These are phyloP conservation scores for Triangularia setosa DNA, from an alignment of 2,329 filamentous ascomycete species.

Conservation along the genomic window DNA sequence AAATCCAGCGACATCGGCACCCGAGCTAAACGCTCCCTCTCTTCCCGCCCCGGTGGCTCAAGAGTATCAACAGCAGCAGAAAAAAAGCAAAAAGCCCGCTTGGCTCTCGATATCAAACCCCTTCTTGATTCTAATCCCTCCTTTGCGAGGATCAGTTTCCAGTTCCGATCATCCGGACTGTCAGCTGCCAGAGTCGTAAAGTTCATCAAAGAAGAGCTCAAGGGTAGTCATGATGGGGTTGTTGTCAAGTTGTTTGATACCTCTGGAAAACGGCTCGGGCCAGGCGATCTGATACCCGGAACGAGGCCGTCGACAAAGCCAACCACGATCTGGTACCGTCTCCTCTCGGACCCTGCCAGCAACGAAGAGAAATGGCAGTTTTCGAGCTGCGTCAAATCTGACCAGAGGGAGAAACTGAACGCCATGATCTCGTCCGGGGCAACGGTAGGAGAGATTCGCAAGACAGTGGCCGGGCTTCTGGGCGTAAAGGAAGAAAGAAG, in stretches of 20 bases:
- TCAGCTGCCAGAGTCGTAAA: slow-evolving; percentile 12
- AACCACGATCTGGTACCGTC: slow-evolving; percentile 23
- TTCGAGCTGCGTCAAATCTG: slow-evolving; percentile 11
- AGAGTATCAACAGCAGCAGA: neutral
- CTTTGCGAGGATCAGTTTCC: neutral
- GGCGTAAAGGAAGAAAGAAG: slow-evolving; percentile 27
- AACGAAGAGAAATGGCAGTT: slow-evolving; percentile 20
- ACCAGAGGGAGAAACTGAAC: slow-evolving; percentile 14
- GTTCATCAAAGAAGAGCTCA: slow-evolving; percentile 3
- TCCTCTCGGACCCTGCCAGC: slow-evolving; percentile 6
- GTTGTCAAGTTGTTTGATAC: slow-evolving; percentile 16
- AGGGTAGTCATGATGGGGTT: neutral
- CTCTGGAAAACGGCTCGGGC: slow-evolving; percentile 3
- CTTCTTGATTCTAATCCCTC: neutral
- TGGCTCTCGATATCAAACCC: neutral
- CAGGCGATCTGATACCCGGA: neutral
- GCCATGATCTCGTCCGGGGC: slow-evolving; percentile 26
- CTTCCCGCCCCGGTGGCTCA: neutral
- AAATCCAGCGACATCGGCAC: neutral
- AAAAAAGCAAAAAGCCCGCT: neutral
- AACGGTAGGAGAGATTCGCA: slow-evolving; percentile 29
- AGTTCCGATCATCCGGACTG: neutral
- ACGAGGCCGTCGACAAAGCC: neutral
- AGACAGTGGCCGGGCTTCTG: slow-evolving; percentile 25
- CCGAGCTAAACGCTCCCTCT: neutral